Evolutionary conservation across 1,284 basidiomycete species (phyloP).

Genomic region (Austroboletus novae-zelandiae): DNA sequence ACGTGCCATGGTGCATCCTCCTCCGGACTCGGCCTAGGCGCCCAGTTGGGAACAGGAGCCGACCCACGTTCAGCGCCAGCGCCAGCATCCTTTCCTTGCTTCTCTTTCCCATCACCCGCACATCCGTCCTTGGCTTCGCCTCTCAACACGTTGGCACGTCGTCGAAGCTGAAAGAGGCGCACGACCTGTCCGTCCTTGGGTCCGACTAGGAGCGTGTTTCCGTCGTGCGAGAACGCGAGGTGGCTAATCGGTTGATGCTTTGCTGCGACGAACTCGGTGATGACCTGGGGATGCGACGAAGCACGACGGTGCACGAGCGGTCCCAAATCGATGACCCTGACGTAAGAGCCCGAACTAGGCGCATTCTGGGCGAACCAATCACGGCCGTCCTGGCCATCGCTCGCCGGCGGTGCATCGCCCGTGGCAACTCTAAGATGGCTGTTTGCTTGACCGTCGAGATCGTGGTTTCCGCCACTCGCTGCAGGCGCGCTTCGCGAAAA

Average conservation of each 20-base stretch:
- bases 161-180: slow-evolving; percentile 53
- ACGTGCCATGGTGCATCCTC: slow-evolving; percentile 52
- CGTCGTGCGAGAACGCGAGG: slow-evolving; percentile 60
- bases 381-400: slow-evolving; percentile 9
- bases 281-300: slow-evolving; percentile 28
- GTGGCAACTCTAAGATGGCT: slow-evolving; percentile 12
- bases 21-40: slow-evolving; percentile 2
- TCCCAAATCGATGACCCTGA: slow-evolving; percentile 56
- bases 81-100: slow-evolving; percentile 7
- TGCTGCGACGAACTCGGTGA: slow-evolving; percentile 50
- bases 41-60: slow-evolving; percentile 3
- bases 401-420: slow-evolving; percentile 11
- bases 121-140: not conserved
- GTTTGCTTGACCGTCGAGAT: slow-evolving; percentile 5
- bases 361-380: slow-evolving; percentile 3
- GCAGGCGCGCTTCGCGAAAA: slow-evolving; percentile 68
- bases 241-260: slow-evolving; percentile 49
- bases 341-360: slow-evolving; percentile 35
- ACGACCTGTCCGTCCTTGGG: slow-evolving; percentile 60
- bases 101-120: not conserved
- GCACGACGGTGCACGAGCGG: slow-evolving; percentile 31
- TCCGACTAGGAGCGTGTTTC: slow-evolving; percentile 55
- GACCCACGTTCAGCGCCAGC: slow-evolving; percentile 7
- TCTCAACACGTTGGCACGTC: slow-evolving; percentile 33
- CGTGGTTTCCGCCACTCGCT: slow-evolving; percentile 25